These are phyloP conservation scores for Lecanosticta acicola DNA, from an alignment of 2,329 filamentous ascomycete genomes.

Conservation along the genomic window DNA sequence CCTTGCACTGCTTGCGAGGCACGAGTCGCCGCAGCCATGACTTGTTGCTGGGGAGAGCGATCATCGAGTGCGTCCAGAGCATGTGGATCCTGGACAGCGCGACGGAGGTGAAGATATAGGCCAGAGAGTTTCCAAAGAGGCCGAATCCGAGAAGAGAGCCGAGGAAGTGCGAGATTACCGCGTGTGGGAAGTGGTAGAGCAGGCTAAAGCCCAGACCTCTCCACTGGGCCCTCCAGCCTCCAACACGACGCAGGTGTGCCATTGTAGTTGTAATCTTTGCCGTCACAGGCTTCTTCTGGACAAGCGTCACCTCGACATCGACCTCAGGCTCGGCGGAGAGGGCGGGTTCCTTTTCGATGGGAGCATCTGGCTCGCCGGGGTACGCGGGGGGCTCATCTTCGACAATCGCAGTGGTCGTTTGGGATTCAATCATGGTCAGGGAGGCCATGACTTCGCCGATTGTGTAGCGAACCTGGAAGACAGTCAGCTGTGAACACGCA, in stretches of 20 bases:
- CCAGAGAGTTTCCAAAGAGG: slow-evolving; percentile 43
- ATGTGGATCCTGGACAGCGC: slow-evolving; percentile 63
- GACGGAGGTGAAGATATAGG: slow-evolving; percentile 54
- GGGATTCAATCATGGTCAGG: slow-evolving; percentile 60
- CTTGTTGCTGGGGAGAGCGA: slow-evolving; percentile 60
- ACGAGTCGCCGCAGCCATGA: slow-evolving; percentile 61
- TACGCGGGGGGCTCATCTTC: slow-evolving; percentile 41
- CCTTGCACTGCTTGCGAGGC: slow-evolving; percentile 58
- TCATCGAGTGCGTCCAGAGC: slow-evolving; percentile 80
- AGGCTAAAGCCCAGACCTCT: slow-evolving; percentile 33
- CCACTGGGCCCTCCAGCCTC: slow-evolving; percentile 34
- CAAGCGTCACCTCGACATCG: slow-evolving; percentile 40
- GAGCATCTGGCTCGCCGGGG: slow-evolving; percentile 46
- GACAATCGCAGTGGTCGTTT: slow-evolving; percentile 47
- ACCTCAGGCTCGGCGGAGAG: slow-evolving; percentile 34
- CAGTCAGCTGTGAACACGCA: too few relatives aligned
- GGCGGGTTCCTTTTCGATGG: slow-evolving; percentile 36
- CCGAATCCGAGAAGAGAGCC: slow-evolving; percentile 39
- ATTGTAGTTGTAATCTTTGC: slow-evolving; percentile 54
- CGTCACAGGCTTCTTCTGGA: slow-evolving; percentile 56
- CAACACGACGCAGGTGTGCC: slow-evolving; percentile 39
- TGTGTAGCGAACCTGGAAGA: slow-evolving; percentile 45
- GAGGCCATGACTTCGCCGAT: slow-evolving; percentile 56
- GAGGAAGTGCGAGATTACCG: slow-evolving; percentile 24
- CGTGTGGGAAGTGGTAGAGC: slow-evolving; percentile 31